These are phyloP conservation scores for Forsythia suspensa DNA, from an alignment of 257 asterid genomes.

Conservation along the genomic window DNA sequence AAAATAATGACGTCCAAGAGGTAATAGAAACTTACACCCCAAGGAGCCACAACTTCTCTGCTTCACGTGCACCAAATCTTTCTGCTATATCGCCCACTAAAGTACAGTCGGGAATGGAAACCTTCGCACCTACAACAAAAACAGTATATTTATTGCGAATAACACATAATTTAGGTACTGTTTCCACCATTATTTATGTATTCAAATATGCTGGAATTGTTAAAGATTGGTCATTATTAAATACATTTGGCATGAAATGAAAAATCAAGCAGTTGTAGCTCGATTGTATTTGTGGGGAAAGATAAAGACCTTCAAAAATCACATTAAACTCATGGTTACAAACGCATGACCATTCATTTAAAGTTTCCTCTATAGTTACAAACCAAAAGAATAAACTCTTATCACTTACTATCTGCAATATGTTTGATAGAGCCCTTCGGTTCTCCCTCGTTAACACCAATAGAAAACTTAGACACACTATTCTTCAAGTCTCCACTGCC, in stretches of 20 bases:
- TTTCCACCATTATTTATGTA: not conserved
- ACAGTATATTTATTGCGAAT: conserved; percentile 4
- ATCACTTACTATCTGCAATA: conserved; percentile 53
- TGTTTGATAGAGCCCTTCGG: conserved; percentile 28
- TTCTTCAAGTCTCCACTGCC: conserved; percentile 32
- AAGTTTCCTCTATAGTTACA: not conserved
- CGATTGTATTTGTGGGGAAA: not conserved
- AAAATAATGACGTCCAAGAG: not conserved
- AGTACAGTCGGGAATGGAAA: conserved; percentile 34
- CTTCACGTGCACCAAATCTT: conserved; percentile 67
- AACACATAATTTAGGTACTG: not conserved
- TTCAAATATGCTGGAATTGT: not conserved
- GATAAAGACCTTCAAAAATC: not conserved
- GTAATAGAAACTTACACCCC: conserved; percentile 56
- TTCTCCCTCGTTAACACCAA: conserved; percentile 29
- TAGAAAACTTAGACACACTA: conserved; percentile 29
- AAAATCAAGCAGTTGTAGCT: not conserved
- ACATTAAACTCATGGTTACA: not conserved
- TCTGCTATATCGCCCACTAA: conserved; percentile 52
- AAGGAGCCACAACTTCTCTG: conserved; percentile 71
- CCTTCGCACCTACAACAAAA: conserved; percentile 53
- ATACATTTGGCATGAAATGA: not conserved
- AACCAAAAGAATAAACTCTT: not conserved
- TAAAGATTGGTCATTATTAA: not conserved
- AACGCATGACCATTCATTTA: not conserved